These are phyloP conservation scores for Puccinia coronata DNA, from an alignment of 1,284 basidiomycete species.

Conservation along the genomic window DNA sequence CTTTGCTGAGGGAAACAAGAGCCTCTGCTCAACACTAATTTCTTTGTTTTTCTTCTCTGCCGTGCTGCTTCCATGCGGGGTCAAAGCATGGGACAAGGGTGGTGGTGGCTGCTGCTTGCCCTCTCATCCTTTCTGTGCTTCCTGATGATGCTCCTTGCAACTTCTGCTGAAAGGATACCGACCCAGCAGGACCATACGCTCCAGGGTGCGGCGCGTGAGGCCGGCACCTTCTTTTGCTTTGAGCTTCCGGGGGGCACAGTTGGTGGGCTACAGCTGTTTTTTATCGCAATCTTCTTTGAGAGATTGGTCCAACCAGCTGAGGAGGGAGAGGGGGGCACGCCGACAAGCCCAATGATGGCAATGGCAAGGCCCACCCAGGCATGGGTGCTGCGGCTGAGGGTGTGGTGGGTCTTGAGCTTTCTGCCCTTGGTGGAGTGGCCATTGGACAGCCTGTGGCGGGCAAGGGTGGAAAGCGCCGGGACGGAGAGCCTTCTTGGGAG, in stretches of 20 bases:
- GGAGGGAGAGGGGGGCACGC: constrained; percentile 22
- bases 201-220: not conserved
- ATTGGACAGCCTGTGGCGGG: not conserved
- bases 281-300: not conserved
- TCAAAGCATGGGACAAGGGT: not conserved
- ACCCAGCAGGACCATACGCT: not conserved
- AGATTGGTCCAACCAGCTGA: constrained; percentile 17
- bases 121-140: not conserved
- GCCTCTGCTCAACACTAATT: not conserved
- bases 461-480: not conserved
- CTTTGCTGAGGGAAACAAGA: not conserved
- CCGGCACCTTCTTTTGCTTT: constrained; percentile 18
- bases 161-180: not conserved
- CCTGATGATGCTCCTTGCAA: not conserved
- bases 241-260: constrained; percentile 8
- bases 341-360: not conserved
- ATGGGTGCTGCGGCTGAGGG: constrained; percentile 10
- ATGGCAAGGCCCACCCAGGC: constrained; percentile 26
- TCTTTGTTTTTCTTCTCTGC: not conserved
- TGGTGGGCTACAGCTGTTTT: not conserved
- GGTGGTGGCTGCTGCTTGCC: not conserved
- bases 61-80: no score
- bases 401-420: not conserved
- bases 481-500: not conserved
- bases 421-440: not conserved